Evolutionary conservation across 331 rosid species (phyloP), one percentile per base, ranked within the genome.

Genomic region (Erythrophleum ivorense): DNA sequence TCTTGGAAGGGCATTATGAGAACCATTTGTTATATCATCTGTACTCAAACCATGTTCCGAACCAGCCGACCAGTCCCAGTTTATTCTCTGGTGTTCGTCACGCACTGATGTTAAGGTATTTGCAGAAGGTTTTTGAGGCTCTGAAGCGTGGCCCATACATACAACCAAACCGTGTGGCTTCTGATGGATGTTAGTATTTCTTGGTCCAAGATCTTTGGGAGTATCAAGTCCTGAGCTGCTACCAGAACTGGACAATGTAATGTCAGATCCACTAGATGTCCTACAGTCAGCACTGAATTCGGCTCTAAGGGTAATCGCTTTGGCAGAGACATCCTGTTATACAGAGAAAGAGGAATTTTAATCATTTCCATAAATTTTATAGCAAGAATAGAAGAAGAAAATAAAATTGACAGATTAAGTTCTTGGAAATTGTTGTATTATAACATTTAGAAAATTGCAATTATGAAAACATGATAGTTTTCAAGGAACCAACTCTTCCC

Each of bases 241-340:
- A 75, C 92, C 99, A 3, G 94, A 92, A 88, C 99, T 88, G 59
- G 94, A 92, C 85, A 90, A 77, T 15, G 99, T 96, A 55, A 92
- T 83, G 85, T 96, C 99, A 55, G 99, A 96, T 85, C 90, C 98
- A 77, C 94, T 91, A 18, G 98, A 96, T 80, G 91, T 92, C 85
- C 94, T 85, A 77, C 82, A 85, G 65, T 82, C 90, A 77, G 87
- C 88, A 84, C 80, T 87, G 76, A 81, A 43, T 72, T 85, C 97
- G 55, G 85, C 83, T 83, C 84, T 85, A 29, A 84, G 83, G 14
- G 85, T 70, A 65, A 83, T 85, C 68, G 73, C 84, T 74, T 85
- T 86, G 64, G 80, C 83, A 60, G 91, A 80, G 41, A 78, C 91
- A 62, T 84, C 93, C 96, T 91, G 88, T 14, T 76, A 78, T 82